These are phyloP conservation scores for Cornus kousa DNA, from an alignment of 148 eudicot species.

Conservation along the genomic window DNA sequence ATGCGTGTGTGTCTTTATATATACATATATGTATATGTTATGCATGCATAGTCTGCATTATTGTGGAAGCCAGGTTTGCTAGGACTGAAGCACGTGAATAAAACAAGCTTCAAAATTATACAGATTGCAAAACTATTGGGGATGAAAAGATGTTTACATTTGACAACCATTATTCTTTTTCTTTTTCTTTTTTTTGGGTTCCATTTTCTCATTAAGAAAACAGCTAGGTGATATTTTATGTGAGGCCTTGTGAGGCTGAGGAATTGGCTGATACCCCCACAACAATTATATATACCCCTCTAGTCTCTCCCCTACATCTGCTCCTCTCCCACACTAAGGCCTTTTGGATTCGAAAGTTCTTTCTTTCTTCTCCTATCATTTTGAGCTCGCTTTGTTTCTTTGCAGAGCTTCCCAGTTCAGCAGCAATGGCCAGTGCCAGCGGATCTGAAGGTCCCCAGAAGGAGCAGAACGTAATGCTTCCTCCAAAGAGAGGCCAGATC, in stretches of 20 bases:
- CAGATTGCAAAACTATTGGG: background rate
- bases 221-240: background rate
- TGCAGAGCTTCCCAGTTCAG: slow-evolving; percentile 8
- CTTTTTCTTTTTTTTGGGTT: background rate
- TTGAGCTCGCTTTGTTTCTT: background rate
- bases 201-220: background rate
- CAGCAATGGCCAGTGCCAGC: slow-evolving; percentile 5
- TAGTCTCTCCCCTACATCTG: background rate
- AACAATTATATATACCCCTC: background rate
- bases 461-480: slow-evolving; percentile 3
- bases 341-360: background rate
- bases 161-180: background rate
- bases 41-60: background rate
- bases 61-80: too few species aligned
- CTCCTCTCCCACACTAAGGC: background rate
- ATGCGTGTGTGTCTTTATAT: background rate
- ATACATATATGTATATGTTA: background rate
- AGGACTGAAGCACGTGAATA: background rate
- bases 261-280: background rate
- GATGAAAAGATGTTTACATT: background rate
- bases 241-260: background rate
- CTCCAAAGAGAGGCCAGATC: slow-evolving; percentile 1
- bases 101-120: background rate
- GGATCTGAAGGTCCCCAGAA: slow-evolving; percentile 8
- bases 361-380: background rate